Conservation (phyloP, 148 eudicot species). For the Rhododendron williamsianum region DNA sequence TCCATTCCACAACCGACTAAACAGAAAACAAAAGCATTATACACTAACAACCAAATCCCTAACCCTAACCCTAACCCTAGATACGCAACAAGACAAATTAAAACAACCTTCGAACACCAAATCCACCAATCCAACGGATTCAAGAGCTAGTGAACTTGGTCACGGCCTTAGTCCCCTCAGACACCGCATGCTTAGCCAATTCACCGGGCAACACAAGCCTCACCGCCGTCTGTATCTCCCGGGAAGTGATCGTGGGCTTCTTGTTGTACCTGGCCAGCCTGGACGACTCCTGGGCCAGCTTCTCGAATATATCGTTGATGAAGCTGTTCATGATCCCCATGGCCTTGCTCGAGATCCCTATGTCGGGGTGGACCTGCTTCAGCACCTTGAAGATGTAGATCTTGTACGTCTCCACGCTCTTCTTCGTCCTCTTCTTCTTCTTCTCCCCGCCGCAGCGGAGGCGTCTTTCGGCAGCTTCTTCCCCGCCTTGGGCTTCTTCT, state of each 20-base stretch:
- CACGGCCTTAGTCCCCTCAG: constrained; percentile 52
- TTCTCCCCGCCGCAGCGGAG: constrained; percentile 41
- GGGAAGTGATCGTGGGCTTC: constrained; percentile 47
- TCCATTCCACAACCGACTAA: background rate
- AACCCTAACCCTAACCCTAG: background rate
- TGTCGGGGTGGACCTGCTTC: constrained; percentile 59
- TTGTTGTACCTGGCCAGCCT: constrained; percentile 43
- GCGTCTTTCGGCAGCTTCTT: constrained; percentile 56
- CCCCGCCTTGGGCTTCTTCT: constrained; percentile 46
- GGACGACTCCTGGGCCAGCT: constrained; percentile 49
- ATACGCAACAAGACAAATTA: background rate
- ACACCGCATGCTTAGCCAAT: constrained; percentile 47
- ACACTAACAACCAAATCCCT: background rate
- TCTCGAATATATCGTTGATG: constrained; percentile 57
- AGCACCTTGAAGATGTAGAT: constrained; percentile 63
- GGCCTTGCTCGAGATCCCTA: constrained; percentile 59
- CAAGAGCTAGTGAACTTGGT: constrained; percentile 44
- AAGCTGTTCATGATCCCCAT: constrained; percentile 63
- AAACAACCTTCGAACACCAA: background rate
- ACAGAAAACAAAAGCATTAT: background rate
- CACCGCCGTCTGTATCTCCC: constrained; percentile 51
- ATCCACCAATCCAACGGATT: background rate
- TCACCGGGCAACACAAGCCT: constrained; percentile 48
- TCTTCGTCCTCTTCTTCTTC: constrained; percentile 58
- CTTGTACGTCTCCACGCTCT: constrained; percentile 60